These are phyloP conservation scores for Angophora floribunda DNA, from an alignment of 345 rosid species.

Conservation along the genomic window DNA sequence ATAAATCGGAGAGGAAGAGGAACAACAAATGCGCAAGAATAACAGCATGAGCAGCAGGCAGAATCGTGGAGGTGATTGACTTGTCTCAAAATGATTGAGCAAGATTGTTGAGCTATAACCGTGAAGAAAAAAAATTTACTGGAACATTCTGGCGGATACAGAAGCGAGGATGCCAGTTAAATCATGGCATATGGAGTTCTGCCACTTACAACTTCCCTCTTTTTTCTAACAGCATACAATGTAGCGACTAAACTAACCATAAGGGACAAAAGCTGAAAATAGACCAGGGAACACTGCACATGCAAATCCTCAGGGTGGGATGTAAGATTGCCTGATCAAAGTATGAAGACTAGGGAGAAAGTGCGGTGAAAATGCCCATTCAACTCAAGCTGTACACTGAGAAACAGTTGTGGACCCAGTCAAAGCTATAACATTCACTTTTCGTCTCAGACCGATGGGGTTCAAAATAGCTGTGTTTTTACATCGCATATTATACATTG, in stretches of 20 bases:
- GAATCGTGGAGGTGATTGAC: not conserved
- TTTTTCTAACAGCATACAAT: not conserved
- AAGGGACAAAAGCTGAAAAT: not conserved
- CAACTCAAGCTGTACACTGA: not conserved
- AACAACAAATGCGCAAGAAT: not conserved
- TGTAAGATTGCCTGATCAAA: not conserved
- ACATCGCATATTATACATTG: constrained; percentile 85
- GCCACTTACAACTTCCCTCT: not conserved
- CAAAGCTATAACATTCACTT: not conserved
- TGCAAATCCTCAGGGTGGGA: not conserved
- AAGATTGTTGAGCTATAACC: not conserved
- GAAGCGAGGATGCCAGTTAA: not conserved
- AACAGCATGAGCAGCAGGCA: not conserved
- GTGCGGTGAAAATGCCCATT: not conserved
- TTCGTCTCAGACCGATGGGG: not conserved
- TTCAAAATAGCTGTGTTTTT: constrained; percentile 55
- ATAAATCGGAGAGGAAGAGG: not conserved
- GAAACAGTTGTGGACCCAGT: not conserved
- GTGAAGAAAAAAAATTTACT: not conserved
- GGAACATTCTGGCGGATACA: not conserved
- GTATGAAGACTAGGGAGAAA: not conserved
- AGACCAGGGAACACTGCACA: not conserved
- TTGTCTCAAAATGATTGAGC: not conserved
- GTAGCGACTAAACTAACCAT: not conserved
- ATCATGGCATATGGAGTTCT: not conserved